phyloP scores from a whole-genome alignment of 2,329 filamentous ascomycete genomes.

The Raffaelea albimanens region DNA sequence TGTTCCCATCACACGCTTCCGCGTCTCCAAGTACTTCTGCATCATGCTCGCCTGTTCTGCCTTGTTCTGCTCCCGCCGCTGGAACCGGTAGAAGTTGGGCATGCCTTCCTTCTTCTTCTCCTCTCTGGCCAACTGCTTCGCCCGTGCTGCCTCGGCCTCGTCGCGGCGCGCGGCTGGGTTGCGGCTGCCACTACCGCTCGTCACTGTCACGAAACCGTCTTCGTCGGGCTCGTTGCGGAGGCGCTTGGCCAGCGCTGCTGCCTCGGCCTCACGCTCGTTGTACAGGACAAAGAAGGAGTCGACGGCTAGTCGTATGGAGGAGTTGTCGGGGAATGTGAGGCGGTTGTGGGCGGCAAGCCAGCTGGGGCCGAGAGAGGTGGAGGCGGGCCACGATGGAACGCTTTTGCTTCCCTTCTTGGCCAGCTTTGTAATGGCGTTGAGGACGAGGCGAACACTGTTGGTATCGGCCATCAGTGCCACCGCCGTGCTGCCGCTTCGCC shows the following conservation, averaged over 20 bases:
- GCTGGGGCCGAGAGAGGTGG: conserved; percentile 46
- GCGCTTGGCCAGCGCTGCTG: conserved; percentile 49
- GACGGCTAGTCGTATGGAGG: conserved; percentile 59
- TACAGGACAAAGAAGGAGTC: conserved; percentile 85
- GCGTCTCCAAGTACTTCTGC: conserved; percentile 68
- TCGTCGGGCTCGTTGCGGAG: conserved; percentile 77
- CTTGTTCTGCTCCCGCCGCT: conserved; percentile 71
- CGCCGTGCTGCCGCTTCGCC: conserved; percentile 67
- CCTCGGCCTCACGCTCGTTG: conserved; percentile 58
- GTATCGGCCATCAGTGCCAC: conserved; percentile 78
- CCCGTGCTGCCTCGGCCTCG: conserved; percentile 53
- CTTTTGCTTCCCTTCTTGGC: conserved; percentile 49
- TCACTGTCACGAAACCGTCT: conserved; percentile 92
- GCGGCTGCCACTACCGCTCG: conserved; percentile 60
- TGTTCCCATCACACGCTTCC: conserved; percentile 61
- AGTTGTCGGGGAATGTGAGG: conserved; percentile 60
- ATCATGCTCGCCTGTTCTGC: conserved; percentile 60
- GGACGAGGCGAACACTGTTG: conserved; percentile 62
- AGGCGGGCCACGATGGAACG: conserved; percentile 30
- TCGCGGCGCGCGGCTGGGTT: conserved; percentile 64
- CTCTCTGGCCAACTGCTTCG: conserved; percentile 53
- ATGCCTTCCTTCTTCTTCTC: conserved; percentile 50
- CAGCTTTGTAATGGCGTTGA: conserved; percentile 63
- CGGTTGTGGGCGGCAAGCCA: conserved; percentile 59
- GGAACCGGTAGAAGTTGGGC: conserved; percentile 76